A percentile compares a stretch with the other conserved stretches of the same genome.
Conservation (phyloP, 257 asterid species). For the Solanum peruvianum region DNA sequence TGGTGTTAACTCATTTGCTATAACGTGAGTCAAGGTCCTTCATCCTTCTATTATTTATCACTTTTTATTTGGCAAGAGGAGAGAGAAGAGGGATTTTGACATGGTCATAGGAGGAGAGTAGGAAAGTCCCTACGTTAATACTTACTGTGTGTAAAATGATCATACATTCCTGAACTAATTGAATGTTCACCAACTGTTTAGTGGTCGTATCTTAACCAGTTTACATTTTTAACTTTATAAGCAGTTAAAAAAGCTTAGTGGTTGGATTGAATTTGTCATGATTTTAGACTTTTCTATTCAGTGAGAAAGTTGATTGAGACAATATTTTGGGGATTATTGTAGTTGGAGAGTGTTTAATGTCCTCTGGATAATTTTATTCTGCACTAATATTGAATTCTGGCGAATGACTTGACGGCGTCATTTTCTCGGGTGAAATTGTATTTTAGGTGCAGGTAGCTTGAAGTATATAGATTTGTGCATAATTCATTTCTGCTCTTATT, state of each 20-base stretch:
- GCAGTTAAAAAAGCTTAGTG: not conserved
- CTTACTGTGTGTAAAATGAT: not conserved
- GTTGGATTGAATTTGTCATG: not conserved
- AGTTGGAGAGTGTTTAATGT: not conserved
- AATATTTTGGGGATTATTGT: not conserved
- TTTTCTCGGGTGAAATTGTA: not conserved
- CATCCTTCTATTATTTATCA: not conserved
- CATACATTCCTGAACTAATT: not conserved
- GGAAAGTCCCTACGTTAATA: not conserved
- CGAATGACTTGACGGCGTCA: not conserved
- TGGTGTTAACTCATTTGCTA: not conserved
- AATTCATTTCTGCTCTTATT: not conserved
- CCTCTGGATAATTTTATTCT: not conserved
- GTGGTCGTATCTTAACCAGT: not conserved
- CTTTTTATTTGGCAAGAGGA: not conserved
- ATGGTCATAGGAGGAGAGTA: not conserved
- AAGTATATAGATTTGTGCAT: not conserved
- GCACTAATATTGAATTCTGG: not conserved
- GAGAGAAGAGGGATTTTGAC: not conserved
- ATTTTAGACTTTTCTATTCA: not conserved
- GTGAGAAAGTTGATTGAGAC: not conserved
- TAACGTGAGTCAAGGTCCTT: not conserved
- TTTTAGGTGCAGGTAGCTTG: not conserved
- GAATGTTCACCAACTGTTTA: not conserved
- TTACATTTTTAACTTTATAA: not conserved